Evolutionary conservation across 257 asterid species (phyloP), one percentile per base, ranked within the genome.

Genomic region (Lantana camara): DNA sequence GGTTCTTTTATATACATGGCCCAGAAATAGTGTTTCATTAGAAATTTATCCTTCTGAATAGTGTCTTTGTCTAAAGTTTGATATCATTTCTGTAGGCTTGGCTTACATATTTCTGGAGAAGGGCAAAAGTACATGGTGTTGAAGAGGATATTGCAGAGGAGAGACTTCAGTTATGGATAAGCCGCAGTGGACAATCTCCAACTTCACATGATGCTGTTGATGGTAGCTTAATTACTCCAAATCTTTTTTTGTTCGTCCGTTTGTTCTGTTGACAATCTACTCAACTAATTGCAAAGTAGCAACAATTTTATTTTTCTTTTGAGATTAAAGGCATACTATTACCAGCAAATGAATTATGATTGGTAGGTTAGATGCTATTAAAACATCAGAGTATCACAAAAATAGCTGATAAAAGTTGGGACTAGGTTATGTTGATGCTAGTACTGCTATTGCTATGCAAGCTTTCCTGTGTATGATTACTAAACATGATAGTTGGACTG

Each of bases 41-140:
- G 29, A 46, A n/a, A 10, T 44, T n/a, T 23, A 15, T 24, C n/a
- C 15, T 61, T 30, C 16, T 16, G 8, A 30, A 27, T 13, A 1
- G 30, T 16, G 30, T 29, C 45, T 64, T 0, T 57, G 14, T 50
- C 22, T 70, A 27, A 64, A 60, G 60, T 54, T 69, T 54, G 63
- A 45, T 69, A 19, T 60, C 17, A 55, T 34, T 68, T 66, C n/a
- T 64, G 34, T 85, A 94, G 99, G 93, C 99, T 46, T 94, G 99
- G 99, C 96, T 94, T 74, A 80, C 93, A 47, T 94, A 90, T 81
- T 90, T 94, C 76, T 94, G 98, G 99, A 90, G 96, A 86, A 90
- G 99, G 75, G 98, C 99, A 70, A 84, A 84, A 75, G 89, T 63
- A 38, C 97, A 90, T 71, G 74, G 83, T 35, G 99, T 94, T 49